Base-by-base conservation (phyloP, 2,329 filamentous ascomycete species). In the Iodosphaeria phyllophila region DNA sequence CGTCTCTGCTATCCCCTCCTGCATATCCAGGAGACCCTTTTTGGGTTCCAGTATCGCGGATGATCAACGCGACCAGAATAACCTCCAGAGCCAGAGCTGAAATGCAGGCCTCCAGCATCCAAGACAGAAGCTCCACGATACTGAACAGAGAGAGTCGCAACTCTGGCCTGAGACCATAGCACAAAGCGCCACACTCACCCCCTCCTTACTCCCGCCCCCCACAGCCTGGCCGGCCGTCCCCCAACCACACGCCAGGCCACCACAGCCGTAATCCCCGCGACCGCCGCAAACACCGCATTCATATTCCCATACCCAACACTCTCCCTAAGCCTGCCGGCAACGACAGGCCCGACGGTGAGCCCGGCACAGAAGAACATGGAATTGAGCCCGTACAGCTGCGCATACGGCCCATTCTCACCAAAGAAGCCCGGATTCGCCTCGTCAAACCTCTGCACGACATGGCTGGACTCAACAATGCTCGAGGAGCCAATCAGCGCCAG, bases 351-450 rank as follows among this genome's bases (percentile, higher is more conserved):
- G 5, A 72, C 26, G 0, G 67, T 61, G 25, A 74, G 44, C 0
- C 72, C 71, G 0, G 52, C 45, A 30, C 60, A 63, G 41, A 70
- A 74, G 1, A 67, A 55, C 52, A 74, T 59, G n/a, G 59, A 66
- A 35, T 66, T 71, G 30, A 75, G 48, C 3, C 64, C 68, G 39
- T 74, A 76, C 1, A 74, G 50, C 42, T 75, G 71, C 2, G 68
- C 69, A 37, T 73, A 73, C 0, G 69, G 68, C 0, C 63, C 62
- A 4, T 60, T 50, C 1, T 50, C 43, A 1, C 64, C 61, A 33
- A 72, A 73, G 25, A 64, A 48, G 1, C 54, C 55, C 1, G 51
- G 51, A 28, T 72, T 73, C 1, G 56, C 56, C 22, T 56, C 49
- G 30, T 65, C 55, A 35, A 65, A 71, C 20, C 51, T 55, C 32